Percentiles rank a stretch among this genome's conserved stretches.
Conservation (phyloP, 441 rosid species). For the Syzygium syzygioides region DNA sequence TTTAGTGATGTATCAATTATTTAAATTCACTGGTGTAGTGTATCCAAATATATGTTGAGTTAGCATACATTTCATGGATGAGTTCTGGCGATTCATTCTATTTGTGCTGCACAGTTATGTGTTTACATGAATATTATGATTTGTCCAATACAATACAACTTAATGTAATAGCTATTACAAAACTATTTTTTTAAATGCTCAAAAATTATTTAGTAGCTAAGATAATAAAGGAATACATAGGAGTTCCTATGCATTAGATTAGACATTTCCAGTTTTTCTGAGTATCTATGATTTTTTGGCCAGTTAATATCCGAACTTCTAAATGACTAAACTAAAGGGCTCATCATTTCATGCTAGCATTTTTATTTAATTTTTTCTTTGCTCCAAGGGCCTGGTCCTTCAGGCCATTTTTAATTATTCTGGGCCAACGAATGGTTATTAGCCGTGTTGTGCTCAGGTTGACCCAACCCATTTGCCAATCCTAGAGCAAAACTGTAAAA, state of each 20-base stretch:
- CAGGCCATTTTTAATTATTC: neutral
- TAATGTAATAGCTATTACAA: too few species aligned
- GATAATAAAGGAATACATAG: neutral
- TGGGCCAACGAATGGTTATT: neutral
- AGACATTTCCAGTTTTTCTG: neutral
- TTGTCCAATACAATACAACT: too few species aligned
- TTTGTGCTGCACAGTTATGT: too few species aligned
- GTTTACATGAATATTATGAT: too few species aligned
- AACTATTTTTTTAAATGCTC: neutral
- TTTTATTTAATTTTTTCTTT: too few species aligned
- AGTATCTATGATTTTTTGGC: neutral
- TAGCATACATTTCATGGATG: neutral
- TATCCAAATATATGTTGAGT: neutral
- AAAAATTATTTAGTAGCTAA: neutral
- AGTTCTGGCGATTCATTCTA: too few species aligned
- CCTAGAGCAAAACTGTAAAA: neutral
- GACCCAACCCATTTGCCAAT: neutral
- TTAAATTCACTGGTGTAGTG: rapidly evolving
- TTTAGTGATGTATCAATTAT: too few species aligned
- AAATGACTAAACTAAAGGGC: neutral
- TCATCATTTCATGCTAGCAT: neutral
- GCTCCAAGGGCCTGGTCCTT: neutral
- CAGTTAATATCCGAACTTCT: neutral
- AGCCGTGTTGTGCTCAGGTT: neutral
- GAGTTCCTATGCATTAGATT: neutral